Evolutionary conservation across 1,284 basidiomycete genomes (phyloP).

Genomic region (Phellinidium pouzarii): DNA sequence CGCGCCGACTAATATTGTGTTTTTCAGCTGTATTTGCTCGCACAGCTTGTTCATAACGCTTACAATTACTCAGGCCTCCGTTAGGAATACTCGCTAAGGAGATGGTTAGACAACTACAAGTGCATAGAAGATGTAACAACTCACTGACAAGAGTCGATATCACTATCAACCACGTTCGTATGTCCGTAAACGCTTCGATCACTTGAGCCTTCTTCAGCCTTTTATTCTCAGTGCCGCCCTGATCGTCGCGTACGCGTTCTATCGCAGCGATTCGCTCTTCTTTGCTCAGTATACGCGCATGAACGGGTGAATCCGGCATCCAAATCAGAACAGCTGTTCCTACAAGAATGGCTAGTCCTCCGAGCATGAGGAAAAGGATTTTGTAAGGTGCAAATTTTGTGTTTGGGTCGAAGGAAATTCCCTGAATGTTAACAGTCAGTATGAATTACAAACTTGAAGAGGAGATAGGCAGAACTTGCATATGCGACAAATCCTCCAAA

Average conservation of each 20-base stretch:
- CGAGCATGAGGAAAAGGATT: slow-evolving; percentile 57
- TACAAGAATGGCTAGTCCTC: slow-evolving; percentile 53
- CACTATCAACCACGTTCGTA: slow-evolving; percentile 60
- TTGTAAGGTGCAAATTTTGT: slow-evolving; percentile 46
- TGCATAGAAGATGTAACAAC: slow-evolving; percentile 22
- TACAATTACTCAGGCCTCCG: slow-evolving; percentile 59
- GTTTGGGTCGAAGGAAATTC: slow-evolving; percentile 50
- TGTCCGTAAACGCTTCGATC: slow-evolving; percentile 49
- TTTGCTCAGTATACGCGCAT: slow-evolving; percentile 47
- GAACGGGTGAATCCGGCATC: slow-evolving; percentile 62
- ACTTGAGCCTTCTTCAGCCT: slow-evolving; percentile 54
- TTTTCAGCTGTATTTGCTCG: not conserved
- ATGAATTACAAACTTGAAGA: not conserved
- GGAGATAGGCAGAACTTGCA: slow-evolving; percentile 27
- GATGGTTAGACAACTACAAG: slow-evolving; percentile 17
- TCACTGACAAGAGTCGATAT: slow-evolving; percentile 50
- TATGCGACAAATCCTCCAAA: slow-evolving; percentile 66
- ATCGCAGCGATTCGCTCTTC: slow-evolving; percentile 58
- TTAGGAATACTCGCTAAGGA: slow-evolving; percentile 53
- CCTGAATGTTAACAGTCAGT: slow-evolving; percentile 29
- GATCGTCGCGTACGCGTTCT: slow-evolving; percentile 63
- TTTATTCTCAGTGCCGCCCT: slow-evolving; percentile 58
- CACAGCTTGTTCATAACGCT: slow-evolving; percentile 21
- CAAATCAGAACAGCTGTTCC: slow-evolving; percentile 51
- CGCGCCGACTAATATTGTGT: slow-evolving; percentile 42